These are phyloP conservation scores for Solanum hybrid DNA, from an alignment of 305 asterid species.

Conservation along the genomic window DNA sequence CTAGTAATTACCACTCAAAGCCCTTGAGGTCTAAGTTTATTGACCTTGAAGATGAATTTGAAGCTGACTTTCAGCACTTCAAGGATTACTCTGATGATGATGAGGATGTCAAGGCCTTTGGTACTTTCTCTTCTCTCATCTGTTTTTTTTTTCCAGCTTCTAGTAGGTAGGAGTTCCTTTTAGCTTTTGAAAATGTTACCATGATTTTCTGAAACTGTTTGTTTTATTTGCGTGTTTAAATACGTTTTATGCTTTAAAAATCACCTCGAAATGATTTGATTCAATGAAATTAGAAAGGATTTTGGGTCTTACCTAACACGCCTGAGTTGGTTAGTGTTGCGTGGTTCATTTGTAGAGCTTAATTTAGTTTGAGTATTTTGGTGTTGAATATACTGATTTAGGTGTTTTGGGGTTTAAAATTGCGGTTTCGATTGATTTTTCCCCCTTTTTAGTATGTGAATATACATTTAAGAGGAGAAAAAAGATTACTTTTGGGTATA, in stretches of 20 bases:
- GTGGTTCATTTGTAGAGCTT: background rate
- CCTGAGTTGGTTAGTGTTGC: background rate
- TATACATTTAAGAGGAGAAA: background rate
- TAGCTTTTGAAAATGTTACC: background rate
- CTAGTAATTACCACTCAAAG: conserved; percentile 32
- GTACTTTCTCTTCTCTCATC: background rate
- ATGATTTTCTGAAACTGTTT: background rate
- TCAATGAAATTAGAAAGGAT: background rate
- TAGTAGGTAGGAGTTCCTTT: background rate
- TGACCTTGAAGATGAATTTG: conserved; percentile 62
- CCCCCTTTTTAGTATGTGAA: background rate
- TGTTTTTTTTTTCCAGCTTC: background rate
- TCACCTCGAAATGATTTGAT: background rate
- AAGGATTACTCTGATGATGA: conserved; percentile 50
- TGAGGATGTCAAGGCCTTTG: conserved; percentile 41
- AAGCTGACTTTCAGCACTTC: conserved; percentile 79
- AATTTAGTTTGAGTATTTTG: background rate
- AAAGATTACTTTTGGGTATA: background rate
- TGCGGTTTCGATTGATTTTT: background rate
- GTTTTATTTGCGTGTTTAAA: background rate
- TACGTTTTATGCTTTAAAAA: background rate
- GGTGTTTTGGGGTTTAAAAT: background rate
- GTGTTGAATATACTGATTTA: background rate
- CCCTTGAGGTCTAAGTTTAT: conserved; percentile 45
- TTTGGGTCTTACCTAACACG: background rate